These are phyloP conservation scores for Podaxis carcinomalis DNA, from an alignment of 768 basidiomycete genomes.

Conservation along the genomic window DNA sequence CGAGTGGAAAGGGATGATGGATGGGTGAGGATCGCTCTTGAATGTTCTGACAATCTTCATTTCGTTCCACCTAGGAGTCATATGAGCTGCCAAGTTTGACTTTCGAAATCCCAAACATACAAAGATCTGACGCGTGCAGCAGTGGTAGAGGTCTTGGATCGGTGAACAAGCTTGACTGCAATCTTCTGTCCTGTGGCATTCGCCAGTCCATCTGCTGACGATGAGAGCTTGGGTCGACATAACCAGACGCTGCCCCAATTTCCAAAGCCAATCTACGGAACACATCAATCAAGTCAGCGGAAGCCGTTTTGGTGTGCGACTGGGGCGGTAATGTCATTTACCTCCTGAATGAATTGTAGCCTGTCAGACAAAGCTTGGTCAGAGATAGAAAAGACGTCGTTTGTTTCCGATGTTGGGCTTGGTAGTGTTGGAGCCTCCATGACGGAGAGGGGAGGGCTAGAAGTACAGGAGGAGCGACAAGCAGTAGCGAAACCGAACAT, in stretches of 20 bases:
- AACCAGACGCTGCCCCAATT: constrained; percentile 94
- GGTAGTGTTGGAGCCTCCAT: constrained; percentile 36
- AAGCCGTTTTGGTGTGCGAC: neutral
- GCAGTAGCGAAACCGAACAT: constrained; percentile 14
- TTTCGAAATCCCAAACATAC: constrained; percentile 35
- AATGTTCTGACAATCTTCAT: constrained; percentile 92
- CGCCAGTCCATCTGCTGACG: constrained; percentile 29
- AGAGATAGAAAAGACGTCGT: constrained; percentile 71
- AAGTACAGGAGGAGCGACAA: constrained; percentile 61
- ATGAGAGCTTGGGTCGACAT: constrained; percentile 55
- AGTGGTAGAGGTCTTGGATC: constrained; percentile 79
- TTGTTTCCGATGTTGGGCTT: constrained; percentile 29
- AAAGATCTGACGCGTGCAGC: constrained; percentile 87
- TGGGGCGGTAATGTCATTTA: constrained; percentile 23
- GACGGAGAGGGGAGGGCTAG: constrained; percentile 41
- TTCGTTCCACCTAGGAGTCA: constrained; percentile 78
- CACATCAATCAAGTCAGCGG: constrained; percentile 6
- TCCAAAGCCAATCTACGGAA: constrained; percentile 75
- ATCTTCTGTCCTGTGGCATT: constrained; percentile 50
- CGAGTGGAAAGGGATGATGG: constrained; percentile 88
- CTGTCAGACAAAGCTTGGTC: constrained; percentile 69
- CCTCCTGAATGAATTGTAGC: constrained; percentile 75
- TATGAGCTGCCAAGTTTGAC: neutral
- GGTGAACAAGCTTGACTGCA: constrained; percentile 92
- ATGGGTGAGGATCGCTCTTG: constrained; percentile 83